These are phyloP conservation scores for Colletotrichum sojae DNA, from an alignment of 2,329 filamentous ascomycete species.

Conservation along the genomic window DNA sequence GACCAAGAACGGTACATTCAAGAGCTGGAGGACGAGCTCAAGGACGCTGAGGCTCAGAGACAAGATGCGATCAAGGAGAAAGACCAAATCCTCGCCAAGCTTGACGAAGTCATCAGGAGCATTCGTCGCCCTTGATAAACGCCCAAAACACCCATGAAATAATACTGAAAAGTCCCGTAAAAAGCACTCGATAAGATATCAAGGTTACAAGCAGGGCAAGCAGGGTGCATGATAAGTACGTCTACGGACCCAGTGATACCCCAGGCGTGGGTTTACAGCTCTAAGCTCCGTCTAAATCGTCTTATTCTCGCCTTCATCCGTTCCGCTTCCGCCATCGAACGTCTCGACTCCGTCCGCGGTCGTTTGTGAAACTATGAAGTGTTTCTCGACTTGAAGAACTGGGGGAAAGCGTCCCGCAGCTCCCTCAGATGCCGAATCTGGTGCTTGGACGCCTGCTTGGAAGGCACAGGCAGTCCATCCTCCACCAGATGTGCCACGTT, in stretches of 20 bases:
- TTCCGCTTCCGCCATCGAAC: background rate
- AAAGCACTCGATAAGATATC: too few species aligned
- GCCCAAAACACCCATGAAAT: too few species aligned
- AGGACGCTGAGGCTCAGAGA: constrained; percentile 73
- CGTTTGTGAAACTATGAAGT: background rate
- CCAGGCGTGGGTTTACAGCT: constrained; percentile 18
- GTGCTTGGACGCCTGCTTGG: constrained; percentile 76
- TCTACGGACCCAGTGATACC: constrained; percentile 26
- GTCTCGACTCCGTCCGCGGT: background rate
- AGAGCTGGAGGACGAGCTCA: constrained; percentile 76
- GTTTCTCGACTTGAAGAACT: constrained; percentile 79
- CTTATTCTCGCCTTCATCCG: background rate
- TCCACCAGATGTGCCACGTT: constrained; percentile 89
- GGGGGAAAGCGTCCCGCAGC: constrained; percentile 81
- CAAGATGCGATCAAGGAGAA: constrained; percentile 75
- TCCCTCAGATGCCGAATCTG: constrained; percentile 84
- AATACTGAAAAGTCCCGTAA: too few species aligned
- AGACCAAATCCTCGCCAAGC: constrained; percentile 70
- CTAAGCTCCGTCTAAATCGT: background rate
- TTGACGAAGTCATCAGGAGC: constrained; percentile 73
- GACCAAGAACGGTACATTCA: constrained; percentile 80
- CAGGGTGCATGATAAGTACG: constrained; percentile 21
- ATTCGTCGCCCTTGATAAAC: constrained; percentile 70
- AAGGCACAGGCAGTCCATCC: constrained; percentile 75
- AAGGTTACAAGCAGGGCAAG: constrained; percentile 23